Evolutionary conservation across 1,284 basidiomycete species (phyloP).

Genomic region (Cutaneotrichosporon sp.): DNA sequence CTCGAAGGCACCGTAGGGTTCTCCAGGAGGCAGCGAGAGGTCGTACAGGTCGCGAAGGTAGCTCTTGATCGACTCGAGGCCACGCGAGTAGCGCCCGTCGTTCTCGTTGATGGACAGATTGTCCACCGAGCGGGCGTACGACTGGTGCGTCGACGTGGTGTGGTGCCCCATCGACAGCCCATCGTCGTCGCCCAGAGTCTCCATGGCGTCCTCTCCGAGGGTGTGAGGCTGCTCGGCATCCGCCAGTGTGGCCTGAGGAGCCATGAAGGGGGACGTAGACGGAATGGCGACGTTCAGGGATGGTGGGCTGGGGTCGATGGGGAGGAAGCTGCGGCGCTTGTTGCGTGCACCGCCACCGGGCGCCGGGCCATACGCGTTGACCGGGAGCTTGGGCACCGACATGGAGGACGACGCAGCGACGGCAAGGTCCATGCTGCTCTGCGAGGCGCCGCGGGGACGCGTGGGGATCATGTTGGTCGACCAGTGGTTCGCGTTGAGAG

Average conservation of each 20-base stretch:
- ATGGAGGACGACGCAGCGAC: not conserved
- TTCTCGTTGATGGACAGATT: slow-evolving; percentile 26
- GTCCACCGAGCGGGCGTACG: slow-evolving; percentile 2
- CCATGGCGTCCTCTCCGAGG: slow-evolving; percentile 17
- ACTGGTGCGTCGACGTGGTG: slow-evolving; percentile 5
- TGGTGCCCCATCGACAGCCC: slow-evolving; percentile 12
- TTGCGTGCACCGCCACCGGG: not conserved
- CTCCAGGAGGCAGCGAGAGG: slow-evolving; percentile 56
- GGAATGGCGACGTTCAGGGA: slow-evolving; percentile 58
- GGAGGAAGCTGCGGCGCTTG: slow-evolving; percentile 81
- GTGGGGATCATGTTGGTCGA: slow-evolving; percentile 18
- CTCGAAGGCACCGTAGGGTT: slow-evolving; percentile 49
- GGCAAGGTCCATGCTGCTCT: slow-evolving; percentile 15
- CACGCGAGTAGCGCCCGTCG: slow-evolving; percentile 51
- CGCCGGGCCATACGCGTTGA: not conserved
- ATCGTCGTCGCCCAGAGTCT: slow-evolving; percentile 25
- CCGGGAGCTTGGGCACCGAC: not conserved
- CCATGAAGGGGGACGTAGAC: slow-evolving; percentile 64
- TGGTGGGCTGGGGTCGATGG: slow-evolving; percentile 63
- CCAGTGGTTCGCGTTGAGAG: slow-evolving; percentile 14
- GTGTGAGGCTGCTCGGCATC: slow-evolving; percentile 12
- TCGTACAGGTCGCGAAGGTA: slow-evolving; percentile 96
- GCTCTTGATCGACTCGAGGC: slow-evolving; percentile 85
- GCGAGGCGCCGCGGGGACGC: slow-evolving; percentile 1
- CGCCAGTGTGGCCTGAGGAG: slow-evolving; percentile 22